Evolutionary conservation across 2,329 filamentous ascomycete species (phyloP), one percentile per base, ranked within the genome.

Genomic region (Diaporthe destruens): DNA sequence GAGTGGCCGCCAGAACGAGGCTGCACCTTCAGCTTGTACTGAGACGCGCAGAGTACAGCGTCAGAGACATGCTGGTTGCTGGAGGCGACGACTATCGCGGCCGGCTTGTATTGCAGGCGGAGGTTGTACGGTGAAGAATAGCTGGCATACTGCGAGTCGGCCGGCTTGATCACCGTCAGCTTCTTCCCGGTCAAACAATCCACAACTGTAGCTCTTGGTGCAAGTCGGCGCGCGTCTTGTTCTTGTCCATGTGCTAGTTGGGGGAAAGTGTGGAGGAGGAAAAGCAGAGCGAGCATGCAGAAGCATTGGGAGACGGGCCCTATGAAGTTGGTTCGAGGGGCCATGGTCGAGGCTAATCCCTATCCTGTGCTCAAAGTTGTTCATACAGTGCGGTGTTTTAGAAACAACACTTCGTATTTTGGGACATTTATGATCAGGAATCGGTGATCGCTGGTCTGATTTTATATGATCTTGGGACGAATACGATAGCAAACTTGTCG

Each of bases 1-100:
- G 84, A 86, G 76, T 89, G 87, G 0, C 87, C 88, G 16, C 88
- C 88, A 49, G 84, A 82, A 73, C 84, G 85, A 3, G 87, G 81
- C 55, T 87, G 86, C 3, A 89, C 85, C 61, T 87, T 85, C 34
- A 87, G 78, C 14, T 79, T 79, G 55, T 79, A 74, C 32, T 82
- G 75, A 1, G 77, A 77, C 1, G 85, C 87, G 71, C 86, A 89
- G 54, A 79, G 78, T 18, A 89, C 82, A 4, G 87, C 83, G 4
- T 79, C 80, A 7, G 84, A 79, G 20, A 89, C 81, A 11, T 88
- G 82, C 6, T 80, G 74, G 0, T 80, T 76, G 6, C 79, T 81
- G 1, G 73, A 77, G 4, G 82, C 80, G 0, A 81, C 71, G 2
- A 77, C 80, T 18, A 83, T 78, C 34, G 79, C 80, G 0, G 76